phyloP scores from a whole-genome alignment of 768 basidiomycete genomes.

The Rickenella mellea region DNA sequence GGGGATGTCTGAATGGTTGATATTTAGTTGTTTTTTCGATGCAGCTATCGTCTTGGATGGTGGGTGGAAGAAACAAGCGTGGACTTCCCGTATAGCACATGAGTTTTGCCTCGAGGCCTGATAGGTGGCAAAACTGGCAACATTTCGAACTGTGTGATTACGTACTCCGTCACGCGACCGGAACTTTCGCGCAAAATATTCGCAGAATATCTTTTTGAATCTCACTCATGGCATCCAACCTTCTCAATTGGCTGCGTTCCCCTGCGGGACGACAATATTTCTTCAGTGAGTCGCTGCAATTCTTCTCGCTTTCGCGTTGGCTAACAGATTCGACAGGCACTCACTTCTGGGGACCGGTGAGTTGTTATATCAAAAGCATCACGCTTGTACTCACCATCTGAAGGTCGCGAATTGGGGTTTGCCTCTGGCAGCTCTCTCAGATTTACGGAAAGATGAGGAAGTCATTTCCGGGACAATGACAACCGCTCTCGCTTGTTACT shows the following conservation, averaged over 20 bases:
- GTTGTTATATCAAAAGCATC: slow-evolving; percentile 5
- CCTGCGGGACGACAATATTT: slow-evolving; percentile 92
- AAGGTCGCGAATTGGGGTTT: slow-evolving; percentile 99
- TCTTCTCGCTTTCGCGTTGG: slow-evolving; percentile 1
- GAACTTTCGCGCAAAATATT: too few relatives aligned
- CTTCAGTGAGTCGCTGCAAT: slow-evolving; percentile 60
- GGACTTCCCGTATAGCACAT: too few relatives aligned
- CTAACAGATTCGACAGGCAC: slow-evolving; percentile 54
- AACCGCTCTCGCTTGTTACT: slow-evolving; percentile 79
- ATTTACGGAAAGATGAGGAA: slow-evolving; percentile 90
- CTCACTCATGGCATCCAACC: slow-evolving; percentile 65
- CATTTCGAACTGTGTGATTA: too few relatives aligned
- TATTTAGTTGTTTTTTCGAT: too few relatives aligned
- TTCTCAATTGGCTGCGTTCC: slow-evolving; percentile 83
- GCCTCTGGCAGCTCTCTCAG: slow-evolving; percentile 85
- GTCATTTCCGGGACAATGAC: slow-evolving; percentile 98
- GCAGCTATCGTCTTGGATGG: too few relatives aligned
- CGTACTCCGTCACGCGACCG: too few relatives aligned
- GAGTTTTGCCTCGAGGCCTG: too few relatives aligned
- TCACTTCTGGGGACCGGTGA: slow-evolving; percentile 98
- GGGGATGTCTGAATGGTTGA: too few relatives aligned
- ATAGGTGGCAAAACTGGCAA: too few relatives aligned
- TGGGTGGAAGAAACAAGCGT: too few relatives aligned
- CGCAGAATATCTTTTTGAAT: slow-evolving; percentile 10
- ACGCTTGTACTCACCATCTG: slow-evolving; percentile 1